Evolutionary conservation across 2,329 filamentous ascomycete species (phyloP), one percentile per base, ranked within the genome.

Genomic region (Juglanconis sp.): DNA sequence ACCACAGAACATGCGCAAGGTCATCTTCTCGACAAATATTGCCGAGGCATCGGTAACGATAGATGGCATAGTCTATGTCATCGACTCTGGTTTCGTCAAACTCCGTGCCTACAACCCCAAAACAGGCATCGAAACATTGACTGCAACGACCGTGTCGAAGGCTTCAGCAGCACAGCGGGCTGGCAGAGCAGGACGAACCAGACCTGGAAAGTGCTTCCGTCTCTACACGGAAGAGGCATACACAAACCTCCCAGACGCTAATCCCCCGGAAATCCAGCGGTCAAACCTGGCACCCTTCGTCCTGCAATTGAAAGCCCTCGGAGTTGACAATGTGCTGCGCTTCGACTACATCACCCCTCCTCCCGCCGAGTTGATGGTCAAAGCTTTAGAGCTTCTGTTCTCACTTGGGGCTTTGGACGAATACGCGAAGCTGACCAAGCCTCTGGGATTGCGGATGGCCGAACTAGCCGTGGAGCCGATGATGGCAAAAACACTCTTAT

Each of bases 41-140:
- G 92, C 95, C 11, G 95, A 99, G 77, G 94, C 95, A 4, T 96
- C 92, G 1, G 89, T 99, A 48, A 98, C 95, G 15, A 96, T 98
- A 59, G 88, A 95, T 56, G 92, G 92, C 3, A 93, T 98, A 62
- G 87, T 92, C 57, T 96, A 91, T 69, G 94, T 99, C 5, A 79
- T 98, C 53, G 95, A 99, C 73, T 88, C 86, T 56, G 95, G 95
- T 1, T 97, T 91, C 70, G 92, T 96, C 65, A 98, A 98, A 72
- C 79, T 96, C 24, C 86, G 92, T 44, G 89, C 90, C 6, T 98
- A 92, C 75, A 89, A 96, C 66, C 91, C 94, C 0, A 81, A 72
- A 15, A 94, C 91, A 1, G 91, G 92, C 11, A 96, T 98, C 66
- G 94, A 98, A 67, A 90, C 90, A 0, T 79, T 99, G 53, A 94